Percentiles rank a stretch among this genome's conserved stretches.
Conservation (phyloP, 208 protist species). For the Trypanosomatidae sp. region DNA sequence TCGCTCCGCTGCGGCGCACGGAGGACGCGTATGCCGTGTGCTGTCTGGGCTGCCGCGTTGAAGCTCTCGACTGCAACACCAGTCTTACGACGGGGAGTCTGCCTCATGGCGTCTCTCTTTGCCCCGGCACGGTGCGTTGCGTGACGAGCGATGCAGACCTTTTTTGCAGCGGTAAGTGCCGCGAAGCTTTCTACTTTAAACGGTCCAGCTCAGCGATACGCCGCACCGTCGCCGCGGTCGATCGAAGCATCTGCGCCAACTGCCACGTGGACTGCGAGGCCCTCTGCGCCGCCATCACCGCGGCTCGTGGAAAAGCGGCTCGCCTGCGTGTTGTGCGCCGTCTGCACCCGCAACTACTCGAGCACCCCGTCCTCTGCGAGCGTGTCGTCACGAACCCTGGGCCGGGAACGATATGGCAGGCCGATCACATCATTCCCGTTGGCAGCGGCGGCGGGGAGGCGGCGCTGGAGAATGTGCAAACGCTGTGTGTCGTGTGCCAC, state of each 20-base stretch:
- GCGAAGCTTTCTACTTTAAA: conserved; percentile 60
- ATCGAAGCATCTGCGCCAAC: conserved; percentile 57
- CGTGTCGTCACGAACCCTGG: conserved; percentile 48
- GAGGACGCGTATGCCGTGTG: conserved; percentile 2
- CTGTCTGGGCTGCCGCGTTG: conserved; percentile 54
- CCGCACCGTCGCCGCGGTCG: conserved; percentile 45
- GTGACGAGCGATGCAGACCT: conserved; percentile 44
- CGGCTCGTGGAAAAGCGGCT: conserved; percentile 7
- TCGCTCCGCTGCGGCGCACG: conserved; percentile 2
- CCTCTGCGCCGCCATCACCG: conserved; percentile 35
- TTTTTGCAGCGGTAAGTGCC: conserved; percentile 73
- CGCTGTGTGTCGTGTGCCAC: conserved; percentile 83
- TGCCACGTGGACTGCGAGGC: conserved; percentile 75
- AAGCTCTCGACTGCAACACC: too few species aligned
- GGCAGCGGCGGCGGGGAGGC: conserved; percentile 64
- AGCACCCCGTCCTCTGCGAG: conserved; percentile 49
- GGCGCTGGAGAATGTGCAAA: conserved; percentile 73
- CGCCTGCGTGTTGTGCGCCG: conserved; percentile 32
- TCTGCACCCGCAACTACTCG: conserved; percentile 58
- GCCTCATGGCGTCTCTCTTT: conserved; percentile 13
- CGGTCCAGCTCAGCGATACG: conserved; percentile 59
- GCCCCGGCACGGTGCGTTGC: conserved; percentile 37
- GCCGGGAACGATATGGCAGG: conserved; percentile 78
- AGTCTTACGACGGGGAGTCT: conserved; percentile 2
- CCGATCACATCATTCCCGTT: conserved; percentile 78